phyloP scores from a whole-genome alignment of 148 eudicot species.

The Rhododendron henanense region DNA sequence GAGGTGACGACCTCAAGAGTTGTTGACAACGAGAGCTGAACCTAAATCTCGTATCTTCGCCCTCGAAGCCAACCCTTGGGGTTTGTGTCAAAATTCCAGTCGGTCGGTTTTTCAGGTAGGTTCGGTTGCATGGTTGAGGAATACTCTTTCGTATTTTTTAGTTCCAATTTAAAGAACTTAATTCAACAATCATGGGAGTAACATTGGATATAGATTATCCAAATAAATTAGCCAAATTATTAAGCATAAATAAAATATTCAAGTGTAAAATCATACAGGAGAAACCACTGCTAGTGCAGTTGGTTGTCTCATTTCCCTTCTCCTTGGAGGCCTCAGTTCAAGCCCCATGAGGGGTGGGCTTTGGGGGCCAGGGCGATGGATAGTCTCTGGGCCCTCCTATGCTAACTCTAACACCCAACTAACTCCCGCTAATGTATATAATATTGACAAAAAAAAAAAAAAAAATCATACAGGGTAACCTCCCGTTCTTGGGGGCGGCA shows the following conservation, averaged over 20 bases:
- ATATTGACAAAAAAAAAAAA: too few relatives aligned
- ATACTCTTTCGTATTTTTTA: background rate
- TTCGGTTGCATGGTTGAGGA: background rate
- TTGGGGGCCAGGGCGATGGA: too few relatives aligned
- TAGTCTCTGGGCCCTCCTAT: accelerated
- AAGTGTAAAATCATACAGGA: too few relatives aligned
- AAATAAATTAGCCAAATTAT: background rate
- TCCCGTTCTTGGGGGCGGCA: background rate
- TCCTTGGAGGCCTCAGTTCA: too few relatives aligned
- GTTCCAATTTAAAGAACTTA: background rate
- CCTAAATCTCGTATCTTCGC: too few relatives aligned
- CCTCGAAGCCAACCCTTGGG: background rate
- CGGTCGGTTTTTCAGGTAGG: background rate
- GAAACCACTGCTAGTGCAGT: too few relatives aligned
- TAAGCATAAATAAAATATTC: too few relatives aligned
- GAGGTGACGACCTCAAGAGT: background rate
- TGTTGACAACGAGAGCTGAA: too few relatives aligned
- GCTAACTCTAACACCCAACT: too few relatives aligned
- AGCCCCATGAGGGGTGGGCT: too few relatives aligned
- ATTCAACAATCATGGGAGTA: background rate
- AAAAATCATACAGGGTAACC: background rate
- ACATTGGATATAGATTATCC: background rate
- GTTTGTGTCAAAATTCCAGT: background rate
- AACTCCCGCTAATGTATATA: too few relatives aligned
- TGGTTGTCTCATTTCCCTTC: too few relatives aligned